Conservation (phyloP, 768 basidiomycete genomes). For the Solioccasus polychromus region DNA sequence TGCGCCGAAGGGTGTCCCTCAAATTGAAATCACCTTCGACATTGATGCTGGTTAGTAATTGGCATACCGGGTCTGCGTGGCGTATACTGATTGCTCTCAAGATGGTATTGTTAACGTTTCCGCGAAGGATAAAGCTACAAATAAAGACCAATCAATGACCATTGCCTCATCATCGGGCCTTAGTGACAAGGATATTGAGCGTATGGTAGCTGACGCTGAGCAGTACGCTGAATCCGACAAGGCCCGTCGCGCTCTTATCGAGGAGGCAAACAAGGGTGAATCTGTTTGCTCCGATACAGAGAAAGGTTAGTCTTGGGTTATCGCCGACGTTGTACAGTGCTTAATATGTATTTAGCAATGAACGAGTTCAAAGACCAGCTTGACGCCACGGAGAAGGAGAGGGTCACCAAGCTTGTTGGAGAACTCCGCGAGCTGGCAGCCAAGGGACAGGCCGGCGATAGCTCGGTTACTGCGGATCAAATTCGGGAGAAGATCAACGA, state of each 20-base stretch:
- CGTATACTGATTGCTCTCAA: constrained; percentile 21
- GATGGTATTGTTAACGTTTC: constrained; percentile 97
- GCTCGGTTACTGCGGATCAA: constrained; percentile 72
- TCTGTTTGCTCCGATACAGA: constrained; percentile 93
- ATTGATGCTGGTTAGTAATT: constrained; percentile 84
- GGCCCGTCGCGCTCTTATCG: constrained; percentile 80
- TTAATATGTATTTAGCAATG: constrained; percentile 58
- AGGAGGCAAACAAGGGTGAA: constrained; percentile 96
- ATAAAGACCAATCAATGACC: constrained; percentile 93
- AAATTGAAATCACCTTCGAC: constrained; percentile 89
- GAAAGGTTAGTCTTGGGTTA: constrained; percentile 59
- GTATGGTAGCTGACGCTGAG: constrained; percentile 95
- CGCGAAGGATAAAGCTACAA: constrained; percentile 91
- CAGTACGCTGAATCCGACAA: constrained; percentile 93
- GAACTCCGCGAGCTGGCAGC: constrained; percentile 87
- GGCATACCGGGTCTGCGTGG: neutral
- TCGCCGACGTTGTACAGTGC: neutral
- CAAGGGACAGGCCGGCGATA: constrained; percentile 88
- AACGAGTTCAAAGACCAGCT: constrained; percentile 97
- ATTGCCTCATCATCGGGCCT: constrained; percentile 97
- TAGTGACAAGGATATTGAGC: constrained; percentile 93
- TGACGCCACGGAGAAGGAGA: constrained; percentile 88
- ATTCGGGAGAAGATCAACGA: constrained; percentile 93
- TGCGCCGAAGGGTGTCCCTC: constrained; percentile 71
- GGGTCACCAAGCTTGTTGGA: constrained; percentile 80